Conservation (phyloP, 2,329 filamentous ascomycete species). For the Volutella citrinella region DNA sequence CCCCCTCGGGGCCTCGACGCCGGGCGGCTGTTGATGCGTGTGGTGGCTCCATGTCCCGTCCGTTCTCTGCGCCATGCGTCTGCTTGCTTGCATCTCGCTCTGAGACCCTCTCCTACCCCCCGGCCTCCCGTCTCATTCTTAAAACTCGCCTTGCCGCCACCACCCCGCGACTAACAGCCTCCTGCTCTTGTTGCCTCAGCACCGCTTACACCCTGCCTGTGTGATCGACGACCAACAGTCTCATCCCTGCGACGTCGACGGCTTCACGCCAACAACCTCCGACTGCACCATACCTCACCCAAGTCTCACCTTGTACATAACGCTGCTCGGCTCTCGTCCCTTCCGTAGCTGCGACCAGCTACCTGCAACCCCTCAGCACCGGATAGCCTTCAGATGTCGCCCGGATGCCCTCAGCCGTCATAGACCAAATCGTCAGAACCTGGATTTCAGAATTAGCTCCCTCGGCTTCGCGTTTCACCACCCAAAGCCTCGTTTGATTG, state of each 20-base stretch:
- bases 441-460: conserved; percentile 24
- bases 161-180: background rate
- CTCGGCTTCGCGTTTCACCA: conserved; percentile 8
- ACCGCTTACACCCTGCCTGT: background rate
- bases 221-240: no score
- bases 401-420: conserved; percentile 43
- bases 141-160: conserved; percentile 24
- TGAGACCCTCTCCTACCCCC: background rate
- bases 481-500: background rate
- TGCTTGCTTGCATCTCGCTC: no score
- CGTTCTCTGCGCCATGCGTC: no score
- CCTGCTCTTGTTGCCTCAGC: no score
- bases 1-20: background rate
- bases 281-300: background rate
- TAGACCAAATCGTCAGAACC: conserved; percentile 19
- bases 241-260: conserved; percentile 19
- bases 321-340: conserved; percentile 4
- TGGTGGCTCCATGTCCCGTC: background rate
- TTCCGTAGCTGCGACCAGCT: conserved; percentile 3
- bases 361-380: conserved; percentile 14
- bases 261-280: no score
- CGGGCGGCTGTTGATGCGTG: conserved; percentile 1
- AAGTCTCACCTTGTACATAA: background rate
- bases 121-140: conserved; percentile 12
- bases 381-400: conserved; percentile 38